Conservation (phyloP, 495 filamentous ascomycete genomes). For the Aspergillus bertholletiae region DNA sequence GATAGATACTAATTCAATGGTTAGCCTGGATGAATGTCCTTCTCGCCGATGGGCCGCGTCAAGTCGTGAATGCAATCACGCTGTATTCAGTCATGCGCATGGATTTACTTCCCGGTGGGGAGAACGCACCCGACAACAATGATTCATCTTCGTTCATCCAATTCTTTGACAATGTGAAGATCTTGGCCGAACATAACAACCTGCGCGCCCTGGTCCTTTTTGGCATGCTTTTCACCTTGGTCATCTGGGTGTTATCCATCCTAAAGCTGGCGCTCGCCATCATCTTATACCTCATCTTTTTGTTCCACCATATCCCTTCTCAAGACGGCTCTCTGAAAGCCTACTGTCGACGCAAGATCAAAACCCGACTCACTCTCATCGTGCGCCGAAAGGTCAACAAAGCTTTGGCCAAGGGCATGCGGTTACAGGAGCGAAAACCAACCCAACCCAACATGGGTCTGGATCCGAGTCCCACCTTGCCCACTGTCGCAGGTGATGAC, state of each 20-base stretch:
- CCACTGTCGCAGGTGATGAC: conserved; percentile 55
- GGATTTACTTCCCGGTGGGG: conserved; percentile 60
- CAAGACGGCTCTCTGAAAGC: conserved; percentile 72
- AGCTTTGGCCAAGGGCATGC: conserved; percentile 72
- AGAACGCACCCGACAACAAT: conserved; percentile 45
- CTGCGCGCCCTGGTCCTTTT: conserved; percentile 76
- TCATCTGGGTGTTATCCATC: conserved; percentile 84
- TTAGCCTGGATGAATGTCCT: conserved; percentile 82
- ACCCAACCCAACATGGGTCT: conserved; percentile 48
- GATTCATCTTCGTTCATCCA: conserved; percentile 44
- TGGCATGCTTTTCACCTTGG: conserved; percentile 85
- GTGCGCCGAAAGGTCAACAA: conserved; percentile 80
- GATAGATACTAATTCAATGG: conserved; percentile 13
- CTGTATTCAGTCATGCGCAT: conserved; percentile 74
- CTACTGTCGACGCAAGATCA: conserved; percentile 89
- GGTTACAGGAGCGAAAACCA: conserved; percentile 55
- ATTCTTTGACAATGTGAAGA: conserved; percentile 74
- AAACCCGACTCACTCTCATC: conserved; percentile 73
- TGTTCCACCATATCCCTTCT: conserved; percentile 83
- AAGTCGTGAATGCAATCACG: conserved; percentile 83
- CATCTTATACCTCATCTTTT: conserved; percentile 77
- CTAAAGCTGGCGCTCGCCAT: conserved; percentile 69
- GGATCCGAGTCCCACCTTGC: conserved; percentile 62
- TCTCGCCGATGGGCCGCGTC: conserved; percentile 86
- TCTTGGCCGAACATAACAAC: conserved; percentile 65